phyloP scores from a whole-genome alignment of 2,329 filamentous ascomycete species.

The Cladosporium sp. region DNA sequence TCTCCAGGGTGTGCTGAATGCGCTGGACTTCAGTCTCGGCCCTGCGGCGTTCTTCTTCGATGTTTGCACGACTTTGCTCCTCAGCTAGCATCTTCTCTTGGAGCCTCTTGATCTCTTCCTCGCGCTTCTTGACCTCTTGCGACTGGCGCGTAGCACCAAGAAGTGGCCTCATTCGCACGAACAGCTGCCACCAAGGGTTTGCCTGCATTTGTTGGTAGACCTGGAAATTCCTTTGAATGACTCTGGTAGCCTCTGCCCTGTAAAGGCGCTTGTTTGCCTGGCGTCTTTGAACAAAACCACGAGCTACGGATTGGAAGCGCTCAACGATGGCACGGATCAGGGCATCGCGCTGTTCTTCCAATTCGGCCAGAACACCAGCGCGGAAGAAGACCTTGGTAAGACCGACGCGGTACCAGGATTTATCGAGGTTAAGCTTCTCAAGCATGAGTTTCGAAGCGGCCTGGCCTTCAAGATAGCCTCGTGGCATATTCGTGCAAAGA shows the following conservation, averaged over 20 bases:
- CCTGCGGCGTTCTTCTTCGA: slow-evolving; percentile 88
- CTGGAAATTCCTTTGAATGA: slow-evolving; percentile 92
- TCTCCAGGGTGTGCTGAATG: slow-evolving; percentile 91
- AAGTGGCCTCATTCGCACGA: slow-evolving; percentile 91
- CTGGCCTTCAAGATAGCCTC: slow-evolving; percentile 87
- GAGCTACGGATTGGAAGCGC: slow-evolving; percentile 84
- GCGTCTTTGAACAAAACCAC: slow-evolving; percentile 83
- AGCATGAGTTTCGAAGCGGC: slow-evolving; percentile 80
- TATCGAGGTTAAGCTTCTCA: slow-evolving; percentile 81
- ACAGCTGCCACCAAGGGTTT: slow-evolving; percentile 96
- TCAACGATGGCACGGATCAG: slow-evolving; percentile 93
- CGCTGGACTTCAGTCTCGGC: slow-evolving; percentile 82
- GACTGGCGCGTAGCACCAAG: slow-evolving; percentile 88
- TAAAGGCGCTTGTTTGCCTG: slow-evolving; percentile 91
- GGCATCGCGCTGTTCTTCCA: slow-evolving; percentile 91
- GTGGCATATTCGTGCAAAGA: slow-evolving; percentile 81
- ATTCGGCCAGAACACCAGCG: slow-evolving; percentile 87
- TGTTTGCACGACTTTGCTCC: slow-evolving; percentile 64
- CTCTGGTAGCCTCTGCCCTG: slow-evolving; percentile 85
- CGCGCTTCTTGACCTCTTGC: slow-evolving; percentile 88
- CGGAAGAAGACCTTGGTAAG: slow-evolving; percentile 98
- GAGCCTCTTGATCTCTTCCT: slow-evolving; percentile 86
- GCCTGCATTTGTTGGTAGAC: slow-evolving; percentile 85
- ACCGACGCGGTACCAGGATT: slow-evolving; percentile 83
- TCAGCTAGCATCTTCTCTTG: slow-evolving; percentile 80